Evolutionary conservation across 331 rosid genomes (phyloP).

Genomic region (Cucumis variabilis): DNA sequence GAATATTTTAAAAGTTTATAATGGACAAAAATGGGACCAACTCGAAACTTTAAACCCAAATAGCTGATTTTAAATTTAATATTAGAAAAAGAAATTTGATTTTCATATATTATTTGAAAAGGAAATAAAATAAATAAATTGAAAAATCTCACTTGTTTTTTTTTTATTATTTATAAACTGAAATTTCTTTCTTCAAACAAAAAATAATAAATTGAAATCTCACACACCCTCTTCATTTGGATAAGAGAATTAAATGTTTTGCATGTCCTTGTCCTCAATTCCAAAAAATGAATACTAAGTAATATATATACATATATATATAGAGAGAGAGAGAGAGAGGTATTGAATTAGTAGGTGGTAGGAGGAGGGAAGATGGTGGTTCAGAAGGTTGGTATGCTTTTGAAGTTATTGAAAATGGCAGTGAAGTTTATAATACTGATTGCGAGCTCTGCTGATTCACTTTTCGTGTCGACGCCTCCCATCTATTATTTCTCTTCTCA

Average conservation of each 20-base stretch:
- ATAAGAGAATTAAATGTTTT: background rate
- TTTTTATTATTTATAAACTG: background rate
- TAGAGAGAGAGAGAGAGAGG: too few species aligned
- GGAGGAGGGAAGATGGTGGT: constrained; percentile 44
- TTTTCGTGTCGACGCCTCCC: background rate
- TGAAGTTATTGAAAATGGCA: constrained; percentile 62
- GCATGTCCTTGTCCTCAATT: background rate
- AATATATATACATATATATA: too few species aligned
- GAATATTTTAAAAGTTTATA: too few species aligned
- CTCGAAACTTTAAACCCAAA: too few species aligned
- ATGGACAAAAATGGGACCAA: too few species aligned
- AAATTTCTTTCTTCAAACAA: too few species aligned
- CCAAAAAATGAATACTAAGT: background rate
- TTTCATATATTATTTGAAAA: too few species aligned
- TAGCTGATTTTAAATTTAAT: too few species aligned
- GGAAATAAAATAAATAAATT: too few species aligned
- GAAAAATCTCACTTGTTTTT: too few species aligned
- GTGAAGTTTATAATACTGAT: constrained; percentile 61
- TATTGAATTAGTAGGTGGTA: background rate
- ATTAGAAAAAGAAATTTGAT: too few species aligned
- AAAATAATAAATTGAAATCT: background rate
- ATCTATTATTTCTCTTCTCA: background rate
- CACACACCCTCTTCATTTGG: background rate
- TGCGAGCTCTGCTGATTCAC: constrained; percentile 24
- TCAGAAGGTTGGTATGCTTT: constrained; percentile 57